Base-by-base conservation (phyloP, 1,284 basidiomycete genomes). In the Cutaneotrichosporon curvatum region DNA sequence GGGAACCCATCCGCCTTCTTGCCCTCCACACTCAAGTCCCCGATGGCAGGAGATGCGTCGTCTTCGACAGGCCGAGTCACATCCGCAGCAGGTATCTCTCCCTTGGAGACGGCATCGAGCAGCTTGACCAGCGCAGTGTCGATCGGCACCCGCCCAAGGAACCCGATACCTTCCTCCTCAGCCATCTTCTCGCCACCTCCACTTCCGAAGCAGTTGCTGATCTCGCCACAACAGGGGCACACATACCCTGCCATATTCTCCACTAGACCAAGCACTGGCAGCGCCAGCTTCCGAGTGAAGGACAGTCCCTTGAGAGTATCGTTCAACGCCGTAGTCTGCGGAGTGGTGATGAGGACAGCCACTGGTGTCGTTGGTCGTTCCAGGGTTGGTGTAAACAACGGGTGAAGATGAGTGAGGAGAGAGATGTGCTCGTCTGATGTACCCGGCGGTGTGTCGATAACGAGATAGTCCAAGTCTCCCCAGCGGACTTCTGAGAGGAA, bases 161-260 rank as follows among this genome's bases (percentile, higher is more conserved):
- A 96, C 37, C 68, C 70, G 21, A 96, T 64, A 7, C 75, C 78
- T 67, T 92, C 87, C 37, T 79, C 76, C 53, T 77, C 73, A 0
- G 90, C 88, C 81, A 92, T 82, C 60, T 82, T 83, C 72, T 85
- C 81, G 0, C 92, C 95, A 2, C 95, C 95, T 11, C 91, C 91
- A 10, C 82, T 86, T 6, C 92, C 95, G 73, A 97, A 99, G 41
- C 95, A 82, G 64, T 95, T 90, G 71, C 84, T 90, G 57, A 96
- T 79, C 70, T 97, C 91, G 20, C 85, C 84, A 61, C 88, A 92
- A 63, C 87, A 91, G 19, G 94, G 94, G 65, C 95, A 99, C 10
- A 87, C 87, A 73, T 96, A 98, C 34, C 95, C 95, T 49, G 89
- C 89, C 95, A 98, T 97, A 73, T 98, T 99, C 68, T 98, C 95